phyloP scores from a whole-genome alignment of 1,139 yeast genomes.

The Ogataea hybrid region DNA sequence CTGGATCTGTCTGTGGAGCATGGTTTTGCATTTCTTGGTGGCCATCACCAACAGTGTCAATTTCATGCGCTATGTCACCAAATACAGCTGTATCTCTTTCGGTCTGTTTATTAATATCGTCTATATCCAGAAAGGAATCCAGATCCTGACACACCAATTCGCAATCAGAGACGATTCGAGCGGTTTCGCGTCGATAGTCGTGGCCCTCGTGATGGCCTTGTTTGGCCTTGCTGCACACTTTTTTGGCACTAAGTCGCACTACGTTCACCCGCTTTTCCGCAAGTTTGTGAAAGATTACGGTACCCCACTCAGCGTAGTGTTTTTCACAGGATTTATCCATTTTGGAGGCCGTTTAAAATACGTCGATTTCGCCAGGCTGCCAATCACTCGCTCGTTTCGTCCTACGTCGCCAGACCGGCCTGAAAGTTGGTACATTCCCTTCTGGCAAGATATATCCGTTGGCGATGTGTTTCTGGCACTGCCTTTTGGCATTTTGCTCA shows the following conservation, averaged over 20 bases:
- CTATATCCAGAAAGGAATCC: slow-evolving; percentile 90
- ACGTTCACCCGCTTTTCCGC: slow-evolving; percentile 57
- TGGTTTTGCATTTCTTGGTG: slow-evolving; percentile 72
- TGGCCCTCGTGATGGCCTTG: slow-evolving; percentile 70
- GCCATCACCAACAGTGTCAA: slow-evolving; percentile 72
- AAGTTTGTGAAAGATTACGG: slow-evolving; percentile 83
- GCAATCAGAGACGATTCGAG: slow-evolving; percentile 34
- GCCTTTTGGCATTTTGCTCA: slow-evolving; percentile 85
- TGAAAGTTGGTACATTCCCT: slow-evolving; percentile 69
- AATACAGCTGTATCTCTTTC: slow-evolving; percentile 89
- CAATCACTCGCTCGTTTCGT: slow-evolving; percentile 68
- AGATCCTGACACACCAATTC: slow-evolving; percentile 74
- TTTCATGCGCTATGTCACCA: slow-evolving; percentile 69
- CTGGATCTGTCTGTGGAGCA: slow-evolving; percentile 92
- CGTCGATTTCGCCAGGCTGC: slow-evolving; percentile 57
- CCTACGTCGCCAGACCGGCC: slow-evolving; percentile 60
- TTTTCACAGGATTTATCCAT: slow-evolving; percentile 89
- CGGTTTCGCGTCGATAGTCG: slow-evolving; percentile 67
- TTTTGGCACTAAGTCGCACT: slow-evolving; percentile 59
- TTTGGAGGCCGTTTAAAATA: slow-evolving; percentile 72
- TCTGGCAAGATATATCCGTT: slow-evolving; percentile 69
- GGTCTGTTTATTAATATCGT: slow-evolving; percentile 88
- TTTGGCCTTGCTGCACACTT: slow-evolving; percentile 67
- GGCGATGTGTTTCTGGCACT: slow-evolving; percentile 82
- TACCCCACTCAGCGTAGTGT: slow-evolving; percentile 76